A percentile compares a stretch with the other conserved stretches of the same genome.
Evolutionary conservation across 2,329 filamentous ascomycete genomes (phyloP).

Genomic region (Calonectria crousiana): DNA sequence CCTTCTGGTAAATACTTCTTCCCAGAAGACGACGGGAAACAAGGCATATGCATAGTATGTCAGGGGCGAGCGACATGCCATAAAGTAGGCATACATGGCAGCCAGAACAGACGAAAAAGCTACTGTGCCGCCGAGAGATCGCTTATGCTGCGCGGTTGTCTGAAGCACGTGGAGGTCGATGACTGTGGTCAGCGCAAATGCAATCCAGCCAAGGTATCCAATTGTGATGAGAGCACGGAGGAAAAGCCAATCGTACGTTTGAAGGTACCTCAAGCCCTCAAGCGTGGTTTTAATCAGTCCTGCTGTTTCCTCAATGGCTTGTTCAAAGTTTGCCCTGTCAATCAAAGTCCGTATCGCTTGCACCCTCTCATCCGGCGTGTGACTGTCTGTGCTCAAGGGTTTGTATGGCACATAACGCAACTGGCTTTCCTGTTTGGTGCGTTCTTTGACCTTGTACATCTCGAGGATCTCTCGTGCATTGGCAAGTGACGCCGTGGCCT

Average conservation of each 20-base stretch:
- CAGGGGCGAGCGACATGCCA: background rate
- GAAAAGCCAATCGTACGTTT: background rate
- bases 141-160: background rate
- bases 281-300: background rate
- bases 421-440: background rate
- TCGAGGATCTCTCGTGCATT: background rate
- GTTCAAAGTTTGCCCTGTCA: background rate
- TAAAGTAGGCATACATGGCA: background rate
- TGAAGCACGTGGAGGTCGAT: background rate
- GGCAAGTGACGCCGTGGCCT: background rate
- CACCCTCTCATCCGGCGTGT: background rate
- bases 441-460: background rate
- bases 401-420: background rate
- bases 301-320: background rate
- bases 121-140: background rate
- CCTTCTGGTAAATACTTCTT: background rate
- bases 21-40: background rate
- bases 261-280: background rate
- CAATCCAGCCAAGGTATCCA: background rate
- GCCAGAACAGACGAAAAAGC: background rate
- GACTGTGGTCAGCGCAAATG: background rate
- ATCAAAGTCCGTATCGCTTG: background rate
- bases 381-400: background rate
- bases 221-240: background rate
- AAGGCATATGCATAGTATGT: background rate